phyloP scores from a whole-genome alignment of 441 rosid genomes.

The Isatis lusitanica region DNA sequence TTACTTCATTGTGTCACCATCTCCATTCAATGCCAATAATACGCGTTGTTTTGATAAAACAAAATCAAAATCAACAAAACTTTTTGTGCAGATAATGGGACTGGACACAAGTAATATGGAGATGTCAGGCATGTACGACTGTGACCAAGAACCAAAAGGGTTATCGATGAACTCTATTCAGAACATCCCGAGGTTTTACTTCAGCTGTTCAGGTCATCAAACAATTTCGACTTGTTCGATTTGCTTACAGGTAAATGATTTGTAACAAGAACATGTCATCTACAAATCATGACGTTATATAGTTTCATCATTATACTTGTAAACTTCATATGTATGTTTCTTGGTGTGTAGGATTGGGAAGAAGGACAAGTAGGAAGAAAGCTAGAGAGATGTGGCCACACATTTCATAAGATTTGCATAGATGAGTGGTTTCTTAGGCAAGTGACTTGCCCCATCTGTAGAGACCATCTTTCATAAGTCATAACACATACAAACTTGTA shows the following conservation, averaged over 20 bases:
- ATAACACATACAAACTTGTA: not conserved
- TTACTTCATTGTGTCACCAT: not conserved
- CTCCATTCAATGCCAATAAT: not conserved
- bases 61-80: no score
- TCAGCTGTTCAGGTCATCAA: constrained; percentile 10
- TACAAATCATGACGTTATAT: not conserved
- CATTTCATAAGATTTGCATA: constrained; percentile 61
- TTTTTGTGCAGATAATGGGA: constrained; percentile 44
- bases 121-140: constrained; percentile 59
- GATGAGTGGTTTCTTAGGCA: constrained; percentile 66
- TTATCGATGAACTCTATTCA: constrained; percentile 44
- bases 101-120: constrained; percentile 54
- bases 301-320: not conserved
- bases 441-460: constrained; percentile 73
- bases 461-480: constrained; percentile 45
- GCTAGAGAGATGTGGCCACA: constrained; percentile 61
- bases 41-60: no score
- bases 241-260: constrained; percentile 62
- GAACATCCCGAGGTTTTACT: constrained; percentile 44
- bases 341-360: constrained; percentile 50
- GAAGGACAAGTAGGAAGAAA: constrained; percentile 62
- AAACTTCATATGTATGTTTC: not conserved
- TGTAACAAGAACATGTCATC: not conserved
- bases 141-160: constrained; percentile 45
- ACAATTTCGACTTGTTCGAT: constrained; percentile 49